A percentile compares a stretch with the other conserved stretches of the same genome.
phyloP scores from a whole-genome alignment of 129 eudicot genomes.

The Mikania micrantha region DNA sequence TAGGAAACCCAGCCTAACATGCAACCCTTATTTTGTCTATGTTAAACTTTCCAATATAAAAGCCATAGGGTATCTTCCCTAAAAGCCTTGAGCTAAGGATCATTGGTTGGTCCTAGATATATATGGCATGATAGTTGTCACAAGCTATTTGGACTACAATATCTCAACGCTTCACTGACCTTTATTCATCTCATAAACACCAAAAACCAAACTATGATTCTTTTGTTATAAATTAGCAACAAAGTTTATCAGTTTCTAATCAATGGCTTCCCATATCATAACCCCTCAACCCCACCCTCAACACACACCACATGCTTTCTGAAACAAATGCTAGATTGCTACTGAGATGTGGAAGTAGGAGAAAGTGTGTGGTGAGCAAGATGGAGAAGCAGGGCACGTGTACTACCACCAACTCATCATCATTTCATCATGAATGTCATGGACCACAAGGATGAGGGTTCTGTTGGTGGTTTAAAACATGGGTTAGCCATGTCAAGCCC shows the following conservation, averaged over 20 bases:
- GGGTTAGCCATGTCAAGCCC: no score
- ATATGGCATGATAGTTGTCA: slow-evolving; percentile 22
- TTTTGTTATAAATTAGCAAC: slow-evolving; percentile 35
- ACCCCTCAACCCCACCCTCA: neutral
- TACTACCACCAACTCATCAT: slow-evolving; percentile 64
- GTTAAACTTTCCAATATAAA: no score
- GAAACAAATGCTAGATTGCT: slow-evolving; percentile 19
- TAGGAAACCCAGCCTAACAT: no score
- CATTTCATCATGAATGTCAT: slow-evolving; percentile 28
- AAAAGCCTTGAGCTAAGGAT: no score
- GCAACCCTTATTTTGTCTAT: no score
- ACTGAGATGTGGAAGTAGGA: slow-evolving; percentile 5
- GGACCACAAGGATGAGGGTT: no score
- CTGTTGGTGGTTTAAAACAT: no score
- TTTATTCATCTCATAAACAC: slow-evolving; percentile 24
- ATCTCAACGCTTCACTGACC: slow-evolving; percentile 28
- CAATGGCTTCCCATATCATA: slow-evolving; percentile 2
- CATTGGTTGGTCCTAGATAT: no score
- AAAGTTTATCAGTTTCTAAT: slow-evolving; percentile 23
- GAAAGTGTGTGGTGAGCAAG: slow-evolving; percentile 72
- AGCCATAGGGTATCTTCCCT: no score
- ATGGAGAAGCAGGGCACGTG: slow-evolving; percentile 99
- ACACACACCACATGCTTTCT: no score
- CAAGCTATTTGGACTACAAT: slow-evolving; percentile 30
- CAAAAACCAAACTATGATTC: slow-evolving; percentile 22